Conservation (phyloP, 2,329 filamentous ascomycete species). For the Phaeosphaeria sp. region DNA sequence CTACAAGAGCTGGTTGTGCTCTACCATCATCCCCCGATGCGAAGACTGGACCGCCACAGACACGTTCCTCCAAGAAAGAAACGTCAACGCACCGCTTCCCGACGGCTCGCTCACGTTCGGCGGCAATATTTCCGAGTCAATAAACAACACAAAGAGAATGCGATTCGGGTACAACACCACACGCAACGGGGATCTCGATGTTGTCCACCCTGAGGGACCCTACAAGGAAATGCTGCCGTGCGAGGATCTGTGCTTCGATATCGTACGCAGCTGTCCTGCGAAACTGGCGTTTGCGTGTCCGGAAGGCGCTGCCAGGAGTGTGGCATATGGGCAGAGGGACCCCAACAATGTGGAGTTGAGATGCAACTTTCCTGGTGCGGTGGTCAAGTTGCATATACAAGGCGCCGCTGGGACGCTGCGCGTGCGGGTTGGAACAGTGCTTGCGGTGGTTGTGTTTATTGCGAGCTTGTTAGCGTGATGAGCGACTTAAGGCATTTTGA, state of each 20-base stretch:
- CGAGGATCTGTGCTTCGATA: conserved; percentile 82
- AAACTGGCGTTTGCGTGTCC: conserved; percentile 80
- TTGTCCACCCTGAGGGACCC: conserved; percentile 76
- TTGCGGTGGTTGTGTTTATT: conserved; percentile 14
- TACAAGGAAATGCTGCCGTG: conserved; percentile 95
- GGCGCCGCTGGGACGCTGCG: conserved; percentile 12
- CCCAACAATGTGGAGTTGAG: conserved; percentile 26
- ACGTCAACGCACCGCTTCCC: conserved; percentile 71
- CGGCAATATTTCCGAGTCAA: conserved; percentile 19
- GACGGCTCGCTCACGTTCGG: conserved; percentile 62
- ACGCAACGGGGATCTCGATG: conserved; percentile 76
- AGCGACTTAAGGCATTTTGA: neutral
- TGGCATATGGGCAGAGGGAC: conserved; percentile 36
- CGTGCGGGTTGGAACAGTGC: conserved; percentile 2
- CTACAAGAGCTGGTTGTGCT: conserved; percentile 96
- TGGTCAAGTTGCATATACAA: conserved; percentile 45
- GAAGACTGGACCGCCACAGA: conserved; percentile 74
- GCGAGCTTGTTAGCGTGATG: neutral
- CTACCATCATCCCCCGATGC: conserved; percentile 90
- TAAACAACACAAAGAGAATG: conserved; percentile 32
- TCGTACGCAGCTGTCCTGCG: conserved; percentile 86
- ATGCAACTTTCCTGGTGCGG: conserved; percentile 52
- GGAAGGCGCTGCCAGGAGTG: conserved; percentile 13
- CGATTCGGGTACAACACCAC: conserved; percentile 61
- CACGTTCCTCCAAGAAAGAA: conserved; percentile 67